These are phyloP conservation scores for Aureobasidium lini DNA, from an alignment of 2,329 filamentous ascomycete species.

Conservation along the genomic window DNA sequence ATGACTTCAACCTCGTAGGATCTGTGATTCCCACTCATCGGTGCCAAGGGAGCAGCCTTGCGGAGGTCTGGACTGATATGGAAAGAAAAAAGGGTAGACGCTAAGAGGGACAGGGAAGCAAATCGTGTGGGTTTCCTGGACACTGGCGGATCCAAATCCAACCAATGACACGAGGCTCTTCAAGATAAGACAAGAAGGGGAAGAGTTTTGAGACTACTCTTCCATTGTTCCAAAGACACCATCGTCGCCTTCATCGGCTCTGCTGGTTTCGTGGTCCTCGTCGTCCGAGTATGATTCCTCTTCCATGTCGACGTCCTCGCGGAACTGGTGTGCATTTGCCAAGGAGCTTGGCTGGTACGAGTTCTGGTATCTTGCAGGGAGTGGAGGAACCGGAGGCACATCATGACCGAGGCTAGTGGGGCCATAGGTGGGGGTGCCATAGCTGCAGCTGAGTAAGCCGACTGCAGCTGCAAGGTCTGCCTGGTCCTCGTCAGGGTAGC, in stretches of 20 bases:
- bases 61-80: conserved; percentile 17
- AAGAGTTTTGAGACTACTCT: conserved; percentile 46
- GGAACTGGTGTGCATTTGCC: conserved; percentile 16
- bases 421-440: conserved; percentile 67
- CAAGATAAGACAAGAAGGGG: not conserved
- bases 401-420: conserved; percentile 59
- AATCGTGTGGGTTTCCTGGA: conserved; percentile 1
- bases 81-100: not conserved
- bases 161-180: not conserved
- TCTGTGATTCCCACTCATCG: conserved; percentile 29
- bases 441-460: conserved; percentile 83
- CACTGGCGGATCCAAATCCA: not conserved
- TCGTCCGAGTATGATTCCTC: conserved; percentile 38
- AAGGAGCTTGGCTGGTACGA: conserved; percentile 19
- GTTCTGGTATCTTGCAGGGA: conserved; percentile 71
- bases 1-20: conserved; percentile 20
- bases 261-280: conserved; percentile 37
- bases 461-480: conserved; percentile 84
- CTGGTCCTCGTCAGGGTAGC: conserved; percentile 73
- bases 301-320: conserved; percentile 42
- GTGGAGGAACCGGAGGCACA: conserved; percentile 77
- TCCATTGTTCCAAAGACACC: conserved; percentile 97
- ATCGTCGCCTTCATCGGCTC: conserved; percentile 80
- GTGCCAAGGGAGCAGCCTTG: conserved; percentile 31
- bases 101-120: not conserved